These are phyloP conservation scores for Knoxia roxburghii DNA, from an alignment of 257 asterid genomes.

Conservation along the genomic window DNA sequence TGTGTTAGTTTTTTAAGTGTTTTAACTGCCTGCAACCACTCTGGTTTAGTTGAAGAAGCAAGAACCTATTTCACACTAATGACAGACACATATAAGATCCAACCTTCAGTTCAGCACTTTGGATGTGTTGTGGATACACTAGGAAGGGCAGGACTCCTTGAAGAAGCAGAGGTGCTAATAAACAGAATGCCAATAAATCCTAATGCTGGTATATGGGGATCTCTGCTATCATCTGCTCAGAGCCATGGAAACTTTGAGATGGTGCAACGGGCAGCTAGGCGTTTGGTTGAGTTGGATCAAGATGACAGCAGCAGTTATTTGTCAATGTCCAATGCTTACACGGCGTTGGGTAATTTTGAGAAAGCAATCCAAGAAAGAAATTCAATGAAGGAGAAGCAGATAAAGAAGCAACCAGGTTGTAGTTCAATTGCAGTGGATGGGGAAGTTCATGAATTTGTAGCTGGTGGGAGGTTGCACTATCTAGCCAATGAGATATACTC, in stretches of 20 bases:
- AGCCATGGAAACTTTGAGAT: conserved; percentile 29
- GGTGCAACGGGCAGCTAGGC: conserved; percentile 50
- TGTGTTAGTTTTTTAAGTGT: conserved; percentile 43
- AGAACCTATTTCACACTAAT: conserved; percentile 37
- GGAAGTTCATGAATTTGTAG: conserved; percentile 57
- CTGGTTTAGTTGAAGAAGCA: conserved; percentile 44
- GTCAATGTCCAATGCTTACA: conserved; percentile 55
- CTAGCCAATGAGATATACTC: conserved; percentile 19
- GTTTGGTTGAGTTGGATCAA: conserved; percentile 41
- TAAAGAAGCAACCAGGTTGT: conserved; percentile 56
- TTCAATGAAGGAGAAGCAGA: conserved; percentile 39
- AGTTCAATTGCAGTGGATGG: conserved; percentile 67
- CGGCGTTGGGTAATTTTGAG: conserved; percentile 40
- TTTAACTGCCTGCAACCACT: conserved; percentile 54
- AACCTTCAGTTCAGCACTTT: conserved; percentile 50
- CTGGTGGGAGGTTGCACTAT: conserved; percentile 37
- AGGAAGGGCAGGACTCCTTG: conserved; percentile 58
- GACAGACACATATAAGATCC: conserved; percentile 33
- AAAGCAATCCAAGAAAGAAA: conserved; percentile 48
- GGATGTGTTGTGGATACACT: conserved; percentile 67
- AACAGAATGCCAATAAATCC: conserved; percentile 50
- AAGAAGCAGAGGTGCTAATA: conserved; percentile 52
- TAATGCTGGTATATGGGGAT: conserved; percentile 57
- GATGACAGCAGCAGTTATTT: conserved; percentile 49
- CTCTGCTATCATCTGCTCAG: conserved; percentile 46